phyloP scores from a whole-genome alignment of 257 asterid genomes.

The Primulina huaijiensis region DNA sequence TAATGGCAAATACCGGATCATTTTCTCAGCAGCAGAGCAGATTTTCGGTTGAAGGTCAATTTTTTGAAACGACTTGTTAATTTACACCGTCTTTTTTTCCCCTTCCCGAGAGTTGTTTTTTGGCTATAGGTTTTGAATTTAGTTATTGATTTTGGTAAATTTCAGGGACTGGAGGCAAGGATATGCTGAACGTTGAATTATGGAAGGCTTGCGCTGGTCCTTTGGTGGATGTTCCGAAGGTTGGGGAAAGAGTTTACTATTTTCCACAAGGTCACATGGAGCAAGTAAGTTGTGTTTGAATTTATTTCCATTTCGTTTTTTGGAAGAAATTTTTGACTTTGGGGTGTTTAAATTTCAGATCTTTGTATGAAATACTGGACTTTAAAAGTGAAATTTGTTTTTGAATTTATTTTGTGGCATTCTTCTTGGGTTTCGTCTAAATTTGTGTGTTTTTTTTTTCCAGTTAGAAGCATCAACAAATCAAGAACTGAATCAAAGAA shows the following conservation, averaged over 20 bases:
- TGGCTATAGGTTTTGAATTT: not conserved
- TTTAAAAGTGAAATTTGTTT: conserved; percentile 16
- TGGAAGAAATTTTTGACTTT: not conserved
- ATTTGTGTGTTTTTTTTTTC: conserved; percentile 26
- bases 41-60: conserved; percentile 36
- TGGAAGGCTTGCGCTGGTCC: conserved; percentile 99
- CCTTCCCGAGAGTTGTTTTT: conserved; percentile 1
- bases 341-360: conserved; percentile 26
- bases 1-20: conserved; percentile 43
- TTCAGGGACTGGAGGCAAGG: conserved; percentile 43
- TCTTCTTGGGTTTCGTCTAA: conserved; percentile 21
- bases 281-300: conserved; percentile 53
- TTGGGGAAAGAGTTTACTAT: conserved; percentile 72
- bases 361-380: conserved; percentile 16
- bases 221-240: conserved; percentile 79
- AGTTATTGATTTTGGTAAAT: conserved; percentile 1
- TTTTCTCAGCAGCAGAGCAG: conserved; percentile 37
- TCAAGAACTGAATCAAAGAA: conserved; percentile 73
- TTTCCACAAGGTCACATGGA: conserved; percentile 99
- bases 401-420: conserved; percentile 14
- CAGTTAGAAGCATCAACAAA: conserved; percentile 97
- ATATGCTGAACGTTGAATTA: conserved; percentile 60
- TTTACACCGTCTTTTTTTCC: conserved; percentile 4
- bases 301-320: not conserved
- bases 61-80: not conserved